Evolutionary conservation across 768 basidiomycete species (phyloP), one percentile per base, ranked within the genome.

Genomic region (Suillus lakei): DNA sequence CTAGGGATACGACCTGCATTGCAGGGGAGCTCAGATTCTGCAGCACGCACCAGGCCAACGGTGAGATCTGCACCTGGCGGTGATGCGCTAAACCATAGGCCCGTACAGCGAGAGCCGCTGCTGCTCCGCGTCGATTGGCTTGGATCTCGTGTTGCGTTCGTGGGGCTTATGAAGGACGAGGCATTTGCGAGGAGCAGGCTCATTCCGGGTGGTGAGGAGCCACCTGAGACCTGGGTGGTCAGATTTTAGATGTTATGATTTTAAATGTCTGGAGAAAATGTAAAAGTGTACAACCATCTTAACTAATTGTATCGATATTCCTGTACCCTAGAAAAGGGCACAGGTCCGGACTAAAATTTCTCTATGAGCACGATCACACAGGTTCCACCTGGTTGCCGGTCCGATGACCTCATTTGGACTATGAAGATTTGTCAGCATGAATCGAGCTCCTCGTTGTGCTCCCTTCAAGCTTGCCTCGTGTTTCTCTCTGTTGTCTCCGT

Each of bases 71-170:
- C 21, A 50, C 15, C 48, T 26, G 12, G 6, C 23, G 5, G 2
- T 28, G 2, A 34, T 30, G 26, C 6, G 26, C 6, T 4, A 9
- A 43, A 38, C 13, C n/a, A 38, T 32, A 23, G 38, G 23, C 12
- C 2, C 12, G 5, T 5, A 12, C 23, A 10, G 16, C 6, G 3
- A n/a, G 39, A 48, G 3, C 26, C 12, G 10, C 10, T 9, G 1
- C 12, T 65, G 1, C 60, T 65, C 21, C 60, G 50, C 16, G 65
- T 66, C 10, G 54, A 66, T n/a, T 63, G 61, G 64, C 61, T 62
- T 26, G 65, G 65, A 4, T 55, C 44, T 21, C 16, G 26, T 32
- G 41, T 59, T 12, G 28, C 21, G 2, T 58, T 63, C 28, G 41
- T 18, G 8, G 65, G 61, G 6, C 62, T 66, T 12, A 16, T 43